Base-by-base conservation (phyloP, 2,329 filamentous ascomycete species). In the Sarocladium kiliense region DNA sequence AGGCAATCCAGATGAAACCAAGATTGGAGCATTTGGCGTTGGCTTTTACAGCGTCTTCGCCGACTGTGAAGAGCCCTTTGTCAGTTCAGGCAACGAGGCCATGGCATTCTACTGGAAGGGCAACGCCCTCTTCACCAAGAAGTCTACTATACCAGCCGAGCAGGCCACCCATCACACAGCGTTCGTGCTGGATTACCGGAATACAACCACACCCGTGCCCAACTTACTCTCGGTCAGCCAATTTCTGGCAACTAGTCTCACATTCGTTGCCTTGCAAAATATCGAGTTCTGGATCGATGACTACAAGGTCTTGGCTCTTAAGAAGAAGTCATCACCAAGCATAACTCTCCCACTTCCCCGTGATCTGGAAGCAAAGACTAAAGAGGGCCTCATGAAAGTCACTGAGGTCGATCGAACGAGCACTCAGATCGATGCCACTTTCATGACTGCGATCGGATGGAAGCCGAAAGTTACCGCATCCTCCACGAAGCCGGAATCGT, bases 21-120 rank as follows among this genome's bases (percentile, higher is more conserved):
- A 99, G 77, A 99, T 99, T 64, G 94, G 94, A 55, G 95, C 94
- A 3, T 99, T 99, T 68, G 94, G 94, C 61, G 94, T 99, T 30
- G 94, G 94, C 2, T 99, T 99, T 74, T 99, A 99, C 78, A 96
- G 90, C 68, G 93, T 97, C 37, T 99, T 99, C 69, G 90, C 94
- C 58, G 94, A 99, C 68, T 99, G 93, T 68, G 95, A 99, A 71
- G 91, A 97, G 63, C 94, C 94, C 0, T 97, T 99, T 66, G 89
- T 99, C 60, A 94, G 91, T 61, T 97, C 93, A 1, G 94, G 94
- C 1, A 83, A 81, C 59, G 87, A 96, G 71, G 92, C 91, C 36
- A 97, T 99, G 90, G 93, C 93, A 0, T 99, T 99, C 67, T 99
- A 97, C 75, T 99, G 94, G 95, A 97, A 97, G 70, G 92, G 89